These are phyloP conservation scores for Globisporangium ultimum DNA, from an alignment of 352 stramenopile genomes.

Conservation along the genomic window DNA sequence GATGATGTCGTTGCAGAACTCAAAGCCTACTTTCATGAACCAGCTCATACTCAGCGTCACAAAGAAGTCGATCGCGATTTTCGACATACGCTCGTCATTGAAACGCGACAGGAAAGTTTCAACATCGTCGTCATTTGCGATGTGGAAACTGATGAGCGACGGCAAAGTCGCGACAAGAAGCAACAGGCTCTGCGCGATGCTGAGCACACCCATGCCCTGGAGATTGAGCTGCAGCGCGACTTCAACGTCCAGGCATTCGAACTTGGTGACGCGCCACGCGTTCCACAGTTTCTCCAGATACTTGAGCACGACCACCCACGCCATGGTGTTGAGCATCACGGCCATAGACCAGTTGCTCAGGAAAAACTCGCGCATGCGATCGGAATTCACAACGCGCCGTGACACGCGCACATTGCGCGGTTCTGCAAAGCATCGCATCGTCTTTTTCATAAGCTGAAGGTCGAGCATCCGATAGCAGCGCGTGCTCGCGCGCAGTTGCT, in stretches of 20 bases:
- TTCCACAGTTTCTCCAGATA: conserved; percentile 37
- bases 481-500: conserved; percentile 21
- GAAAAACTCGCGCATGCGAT: conserved; percentile 41
- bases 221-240: conserved; percentile 41
- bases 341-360: conserved; percentile 34
- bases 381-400: conserved; percentile 11
- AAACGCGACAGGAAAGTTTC: conserved; percentile 22
- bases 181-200: conserved; percentile 34
- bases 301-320: conserved; percentile 35
- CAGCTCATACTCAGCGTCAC: conserved; percentile 52
- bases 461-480: conserved; percentile 45
- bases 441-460: conserved; percentile 21
- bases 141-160: conserved; percentile 30
- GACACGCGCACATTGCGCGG: conserved; percentile 16
- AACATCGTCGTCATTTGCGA: conserved; percentile 16
- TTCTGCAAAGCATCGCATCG: conserved; percentile 34
- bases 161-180: conserved; percentile 29
- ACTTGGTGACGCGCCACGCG: conserved; percentile 28
- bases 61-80: conserved; percentile 22
- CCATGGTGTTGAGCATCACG: conserved; percentile 49
- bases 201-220: conserved; percentile 41
- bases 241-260: conserved; percentile 30
- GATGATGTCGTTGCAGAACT: conserved; percentile 36
- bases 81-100: conserved; percentile 13
- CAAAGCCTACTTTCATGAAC: conserved; percentile 45